Conservation (phyloP, 345 rosid genomes). For the Microthlaspi erraticum region DNA sequence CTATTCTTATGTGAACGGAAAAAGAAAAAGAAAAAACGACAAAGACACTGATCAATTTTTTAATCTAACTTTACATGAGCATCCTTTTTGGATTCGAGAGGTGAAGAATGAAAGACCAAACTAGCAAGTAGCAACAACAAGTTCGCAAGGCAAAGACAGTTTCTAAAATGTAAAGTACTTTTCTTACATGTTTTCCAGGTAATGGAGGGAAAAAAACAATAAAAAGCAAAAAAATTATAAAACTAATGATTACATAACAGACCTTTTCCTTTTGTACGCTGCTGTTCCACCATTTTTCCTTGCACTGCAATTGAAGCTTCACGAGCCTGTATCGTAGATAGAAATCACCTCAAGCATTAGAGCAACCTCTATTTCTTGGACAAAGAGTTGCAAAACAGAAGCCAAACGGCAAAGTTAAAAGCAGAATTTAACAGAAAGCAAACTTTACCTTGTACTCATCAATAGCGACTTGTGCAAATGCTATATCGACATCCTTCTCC, state of each 20-base stretch:
- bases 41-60: background rate
- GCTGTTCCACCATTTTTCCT: constrained; percentile 89
- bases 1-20: background rate
- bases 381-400: constrained; percentile 16
- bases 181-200: background rate
- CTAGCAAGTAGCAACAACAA: constrained; percentile 22
- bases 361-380: constrained; percentile 8
- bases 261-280: constrained; percentile 98
- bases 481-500: constrained; percentile 93
- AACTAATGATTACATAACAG: constrained; percentile 13
- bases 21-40: background rate
- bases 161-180: constrained; percentile 1
- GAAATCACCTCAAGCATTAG: constrained; percentile 29
- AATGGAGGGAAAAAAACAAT: background rate
- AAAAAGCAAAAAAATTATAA: background rate
- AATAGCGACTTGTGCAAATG: constrained; percentile 92
- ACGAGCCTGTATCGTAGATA: constrained; percentile 68
- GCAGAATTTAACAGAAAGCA: background rate
- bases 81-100: background rate
- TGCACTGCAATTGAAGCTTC: constrained; percentile 88
- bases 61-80: constrained; percentile 1
- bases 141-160: constrained; percentile 18
- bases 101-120: constrained; percentile 6
- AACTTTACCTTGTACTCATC: constrained; percentile 86
- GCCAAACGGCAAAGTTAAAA: constrained; percentile 10